Conservation (phyloP, 768 basidiomycete genomes). For the Trametes maxima region DNA sequence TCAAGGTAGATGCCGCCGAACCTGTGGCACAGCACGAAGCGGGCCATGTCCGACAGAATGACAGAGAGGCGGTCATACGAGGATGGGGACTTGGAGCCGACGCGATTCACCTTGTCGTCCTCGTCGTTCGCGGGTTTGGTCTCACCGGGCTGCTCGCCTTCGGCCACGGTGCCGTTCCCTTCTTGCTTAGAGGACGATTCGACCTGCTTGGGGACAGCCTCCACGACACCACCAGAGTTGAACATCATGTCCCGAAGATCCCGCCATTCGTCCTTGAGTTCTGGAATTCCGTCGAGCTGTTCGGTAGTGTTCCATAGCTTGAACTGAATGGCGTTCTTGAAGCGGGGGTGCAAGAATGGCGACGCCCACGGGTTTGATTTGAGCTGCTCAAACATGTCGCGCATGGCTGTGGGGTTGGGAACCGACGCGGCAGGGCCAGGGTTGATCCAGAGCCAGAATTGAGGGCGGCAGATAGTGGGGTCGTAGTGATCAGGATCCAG, state of each 20-base stretch:
- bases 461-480: slow-evolving; percentile 72
- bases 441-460: slow-evolving; percentile 99
- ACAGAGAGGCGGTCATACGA: slow-evolving; percentile 92
- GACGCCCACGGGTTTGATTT: slow-evolving; percentile 91
- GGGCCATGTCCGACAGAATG: slow-evolving; percentile 94
- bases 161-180: neutral
- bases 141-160: neutral
- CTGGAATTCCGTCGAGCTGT: slow-evolving; percentile 88
- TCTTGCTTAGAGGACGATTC: slow-evolving; percentile 32
- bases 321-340: slow-evolving; percentile 92
- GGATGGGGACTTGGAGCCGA: slow-evolving; percentile 84
- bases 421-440: slow-evolving; percentile 93
- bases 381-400: slow-evolving; percentile 83
- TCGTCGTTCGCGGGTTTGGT: slow-evolving; percentile 30
- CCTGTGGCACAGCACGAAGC: slow-evolving; percentile 95
- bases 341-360: slow-evolving; percentile 91
- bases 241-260: slow-evolving; percentile 74
- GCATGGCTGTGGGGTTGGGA: slow-evolving; percentile 78
- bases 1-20: slow-evolving; percentile 97
- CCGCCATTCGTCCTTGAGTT: slow-evolving; percentile 91
- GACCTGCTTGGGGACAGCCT: slow-evolving; percentile 55
- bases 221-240: slow-evolving; percentile 82
- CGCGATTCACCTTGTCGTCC: slow-evolving; percentile 70
- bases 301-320: slow-evolving; percentile 99
- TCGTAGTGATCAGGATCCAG: slow-evolving; percentile 51